Base-by-base conservation (phyloP, 306 rosid species). In the Inga laurina region DNA sequence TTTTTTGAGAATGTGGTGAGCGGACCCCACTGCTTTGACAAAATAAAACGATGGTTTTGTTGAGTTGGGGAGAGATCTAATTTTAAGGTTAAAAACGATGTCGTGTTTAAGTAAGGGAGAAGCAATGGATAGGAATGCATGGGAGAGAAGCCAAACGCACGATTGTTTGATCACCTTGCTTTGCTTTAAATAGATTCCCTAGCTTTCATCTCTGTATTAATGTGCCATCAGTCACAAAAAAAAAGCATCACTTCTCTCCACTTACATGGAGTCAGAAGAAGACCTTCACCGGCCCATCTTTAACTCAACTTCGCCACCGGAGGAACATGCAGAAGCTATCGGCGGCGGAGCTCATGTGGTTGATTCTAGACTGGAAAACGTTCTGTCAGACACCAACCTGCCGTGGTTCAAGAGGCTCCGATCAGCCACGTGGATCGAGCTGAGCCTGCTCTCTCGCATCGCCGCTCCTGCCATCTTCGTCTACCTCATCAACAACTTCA, bases 381-480 rank as follows among this genome's bases (percentile, higher is more conserved):
- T 91, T 0, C 86, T 93, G 1, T 88, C 94, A 7, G 75, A 90
- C 68, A 75, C 90, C 1, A 49, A 57, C 32, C 22, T 90, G 45
- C 77, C 92, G 1, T 30, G 22, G 8, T 62, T 64, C 21, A 73
- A 88, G 67, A 89, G 91, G 45, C 54, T 89, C 41, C 69, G 61
- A 0, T 14, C 48, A 10, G 95, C 95, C 22, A 85, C 94, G 0
- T 90, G 91, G 91, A 87, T 93, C 7, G 97, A 93, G 82, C 61
- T 91, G n/a, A 79, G 82, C 37, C 89, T 90, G 35, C 92, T 93
- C 64, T 81, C 87, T 79, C 86, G 79, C 71, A 83, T 93, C 1
- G 97, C 97, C 0, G 93, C 74, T 1, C 97, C 97, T 2, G 96
- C 97, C 1, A 84, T 93, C 73, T 43, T 90, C 13, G 96, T 91